These are phyloP conservation scores for Magnusiomyces fungicola DNA, from an alignment of 1,139 yeast species.

Conservation along the genomic window DNA sequence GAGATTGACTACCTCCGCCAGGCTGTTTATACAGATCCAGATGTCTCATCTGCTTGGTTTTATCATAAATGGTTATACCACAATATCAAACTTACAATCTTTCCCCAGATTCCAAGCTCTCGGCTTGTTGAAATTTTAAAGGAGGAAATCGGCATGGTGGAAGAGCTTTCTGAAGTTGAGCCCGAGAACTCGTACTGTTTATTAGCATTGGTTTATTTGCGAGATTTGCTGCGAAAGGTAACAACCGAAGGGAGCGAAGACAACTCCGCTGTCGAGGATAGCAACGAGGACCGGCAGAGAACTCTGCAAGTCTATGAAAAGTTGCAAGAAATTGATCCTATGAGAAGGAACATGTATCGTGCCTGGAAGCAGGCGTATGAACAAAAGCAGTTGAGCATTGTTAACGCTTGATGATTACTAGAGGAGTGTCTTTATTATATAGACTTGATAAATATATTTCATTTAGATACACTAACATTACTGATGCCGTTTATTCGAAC, in stretches of 20 bases:
- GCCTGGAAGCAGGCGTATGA: conserved; percentile 42
- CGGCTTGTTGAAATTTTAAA: conserved; percentile 22
- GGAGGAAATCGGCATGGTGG: conserved; percentile 29
- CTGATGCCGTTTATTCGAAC: no score
- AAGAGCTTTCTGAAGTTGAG: conserved; percentile 35
- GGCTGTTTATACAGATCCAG: conserved; percentile 89
- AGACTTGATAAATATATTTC: no score
- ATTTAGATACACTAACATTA: no score
- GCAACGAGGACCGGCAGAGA: conserved; percentile 19
- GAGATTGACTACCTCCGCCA: conserved; percentile 69
- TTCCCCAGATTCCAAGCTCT: conserved; percentile 21
- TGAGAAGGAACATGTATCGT: conserved; percentile 42
- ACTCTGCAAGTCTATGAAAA: conserved; percentile 34
- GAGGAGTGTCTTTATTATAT: no score
- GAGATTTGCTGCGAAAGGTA: conserved; percentile 17
- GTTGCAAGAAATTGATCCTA: conserved; percentile 58
- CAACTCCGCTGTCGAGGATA: conserved; percentile 11
- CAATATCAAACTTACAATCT: conserved; percentile 42
- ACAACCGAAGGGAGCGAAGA: no score
- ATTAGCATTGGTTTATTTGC: conserved; percentile 27
- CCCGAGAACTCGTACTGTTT: conserved; percentile 36
- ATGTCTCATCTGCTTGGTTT: conserved; percentile 89
- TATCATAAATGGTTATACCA: conserved; percentile 67
- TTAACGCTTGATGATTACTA: no score
- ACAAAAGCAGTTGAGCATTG: no score